A percentile compares a stretch with the other conserved stretches of the same genome.
These are phyloP conservation scores for Casuarina equisetifolia DNA, from an alignment of 306 rosid genomes.

Conservation along the genomic window DNA sequence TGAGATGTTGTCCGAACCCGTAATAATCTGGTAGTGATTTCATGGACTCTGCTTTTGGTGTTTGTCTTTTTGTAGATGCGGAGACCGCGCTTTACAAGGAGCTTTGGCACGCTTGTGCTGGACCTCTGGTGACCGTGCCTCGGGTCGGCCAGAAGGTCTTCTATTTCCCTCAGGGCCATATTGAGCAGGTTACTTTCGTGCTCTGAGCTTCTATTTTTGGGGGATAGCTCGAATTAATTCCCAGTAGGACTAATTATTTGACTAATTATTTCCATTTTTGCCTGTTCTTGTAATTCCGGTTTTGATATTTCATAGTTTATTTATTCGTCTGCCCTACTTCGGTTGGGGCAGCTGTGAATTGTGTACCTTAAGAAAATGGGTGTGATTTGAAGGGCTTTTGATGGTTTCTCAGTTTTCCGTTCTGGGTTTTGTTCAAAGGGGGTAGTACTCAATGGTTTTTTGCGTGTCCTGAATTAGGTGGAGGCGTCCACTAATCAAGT, in stretches of 20 bases:
- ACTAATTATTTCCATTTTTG: neutral
- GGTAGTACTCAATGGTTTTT: constrained; percentile 6
- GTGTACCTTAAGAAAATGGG: neutral
- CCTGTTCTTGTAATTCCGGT: neutral
- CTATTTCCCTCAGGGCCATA: constrained; percentile 98
- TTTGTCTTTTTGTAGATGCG: constrained; percentile 46
- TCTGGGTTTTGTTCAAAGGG: neutral
- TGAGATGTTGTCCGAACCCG: neutral
- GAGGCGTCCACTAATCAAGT: constrained; percentile 95
- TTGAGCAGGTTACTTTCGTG: constrained; percentile 66
- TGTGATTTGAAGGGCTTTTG: neutral
- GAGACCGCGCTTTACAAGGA: constrained; percentile 79
- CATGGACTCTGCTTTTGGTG: neutral
- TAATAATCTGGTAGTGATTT: neutral
- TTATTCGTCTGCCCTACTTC: neutral
- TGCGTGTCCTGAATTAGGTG: constrained; percentile 51
- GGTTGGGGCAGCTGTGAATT: neutral
- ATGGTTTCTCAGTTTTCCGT: neutral
- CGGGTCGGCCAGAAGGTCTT: constrained; percentile 73
- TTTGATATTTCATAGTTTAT: neutral
- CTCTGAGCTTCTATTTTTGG: neutral
- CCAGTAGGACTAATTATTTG: neutral
- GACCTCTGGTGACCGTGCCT: constrained; percentile 92
- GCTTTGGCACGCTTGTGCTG: constrained; percentile 98
- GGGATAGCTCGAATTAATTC: neutral